Percentiles rank a stretch among this genome's conserved stretches.
These are phyloP conservation scores for Macrolepiota dolichaula DNA, from an alignment of 768 basidiomycete genomes.

Conservation along the genomic window DNA sequence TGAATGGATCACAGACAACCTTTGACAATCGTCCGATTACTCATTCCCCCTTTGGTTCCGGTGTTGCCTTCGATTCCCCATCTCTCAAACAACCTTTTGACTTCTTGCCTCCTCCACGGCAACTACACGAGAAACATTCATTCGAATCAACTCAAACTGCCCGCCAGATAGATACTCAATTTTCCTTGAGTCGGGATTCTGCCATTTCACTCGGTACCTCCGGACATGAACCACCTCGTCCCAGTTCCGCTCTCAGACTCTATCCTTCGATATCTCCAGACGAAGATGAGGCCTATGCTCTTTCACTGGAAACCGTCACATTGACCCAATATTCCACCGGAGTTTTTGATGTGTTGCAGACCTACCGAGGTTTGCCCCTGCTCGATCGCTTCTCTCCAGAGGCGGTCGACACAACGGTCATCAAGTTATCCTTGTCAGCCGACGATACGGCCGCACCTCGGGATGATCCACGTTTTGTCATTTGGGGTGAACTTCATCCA, in stretches of 20 bases:
- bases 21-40: constrained; percentile 25
- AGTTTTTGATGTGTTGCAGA: constrained; percentile 80
- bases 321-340: constrained; percentile 68
- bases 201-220: constrained; percentile 13
- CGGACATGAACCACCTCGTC: constrained; percentile 17
- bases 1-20: constrained; percentile 7
- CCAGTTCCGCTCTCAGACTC: constrained; percentile 25
- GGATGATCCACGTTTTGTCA: constrained; percentile 88
- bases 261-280: constrained; percentile 8
- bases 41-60: constrained; percentile 59
- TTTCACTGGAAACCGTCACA: constrained; percentile 43
- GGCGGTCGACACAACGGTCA: constrained; percentile 59
- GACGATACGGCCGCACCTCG: constrained; percentile 72
- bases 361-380: constrained; percentile 71
- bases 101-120: constrained; percentile 44
- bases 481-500: constrained; percentile 69
- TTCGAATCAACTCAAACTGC: constrained; percentile 84
- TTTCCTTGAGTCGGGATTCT: constrained; percentile 16
- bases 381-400: constrained; percentile 63
- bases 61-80: constrained; percentile 61
- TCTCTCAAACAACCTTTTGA: constrained; percentile 39
- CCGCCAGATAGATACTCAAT: constrained; percentile 40
- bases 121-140: constrained; percentile 81
- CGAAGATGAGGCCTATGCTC: constrained; percentile 21
- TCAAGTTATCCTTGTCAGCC: constrained; percentile 64